Evolutionary conservation across 2,329 filamentous ascomycete species (phyloP).

Genomic region (Orbilia ellipsospora): DNA sequence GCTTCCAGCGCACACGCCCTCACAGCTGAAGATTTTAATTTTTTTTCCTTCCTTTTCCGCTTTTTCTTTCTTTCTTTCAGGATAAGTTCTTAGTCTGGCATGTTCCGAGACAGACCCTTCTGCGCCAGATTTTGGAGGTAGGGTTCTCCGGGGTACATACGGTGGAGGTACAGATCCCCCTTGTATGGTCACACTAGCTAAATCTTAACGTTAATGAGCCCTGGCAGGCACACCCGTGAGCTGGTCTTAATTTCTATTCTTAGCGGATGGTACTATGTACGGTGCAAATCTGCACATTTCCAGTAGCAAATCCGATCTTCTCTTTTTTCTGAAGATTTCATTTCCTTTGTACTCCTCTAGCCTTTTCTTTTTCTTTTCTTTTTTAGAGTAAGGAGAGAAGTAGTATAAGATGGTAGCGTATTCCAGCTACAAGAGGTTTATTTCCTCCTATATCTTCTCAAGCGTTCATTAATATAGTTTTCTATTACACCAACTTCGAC

Average conservation of each 20-base stretch:
- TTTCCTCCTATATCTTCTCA: constrained; percentile 1
- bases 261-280: constrained; percentile 25
- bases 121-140: no score
- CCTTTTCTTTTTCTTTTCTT: constrained; percentile 15
- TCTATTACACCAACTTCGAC: neutral
- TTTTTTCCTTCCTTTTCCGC: neutral
- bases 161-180: neutral
- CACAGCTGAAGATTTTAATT: neutral
- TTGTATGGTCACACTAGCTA: constrained; percentile 15
- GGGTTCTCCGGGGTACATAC: no score
- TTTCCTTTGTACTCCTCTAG: constrained; percentile 13
- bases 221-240: constrained; percentile 8
- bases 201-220: constrained; percentile 36
- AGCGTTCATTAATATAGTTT: neutral
- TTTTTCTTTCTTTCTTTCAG: neutral
- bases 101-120: no score
- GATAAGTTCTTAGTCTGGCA: no score
- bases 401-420: constrained; percentile 39
- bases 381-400: neutral
- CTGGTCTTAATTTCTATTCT: constrained; percentile 29
- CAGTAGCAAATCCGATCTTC: constrained; percentile 1
- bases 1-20: constrained; percentile 16
- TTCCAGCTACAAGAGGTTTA: neutral
- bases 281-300: constrained; percentile 31
- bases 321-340: neutral